Base-by-base conservation (phyloP, 108 stramenopile species). In the Asterionellopsis glacialis region DNA sequence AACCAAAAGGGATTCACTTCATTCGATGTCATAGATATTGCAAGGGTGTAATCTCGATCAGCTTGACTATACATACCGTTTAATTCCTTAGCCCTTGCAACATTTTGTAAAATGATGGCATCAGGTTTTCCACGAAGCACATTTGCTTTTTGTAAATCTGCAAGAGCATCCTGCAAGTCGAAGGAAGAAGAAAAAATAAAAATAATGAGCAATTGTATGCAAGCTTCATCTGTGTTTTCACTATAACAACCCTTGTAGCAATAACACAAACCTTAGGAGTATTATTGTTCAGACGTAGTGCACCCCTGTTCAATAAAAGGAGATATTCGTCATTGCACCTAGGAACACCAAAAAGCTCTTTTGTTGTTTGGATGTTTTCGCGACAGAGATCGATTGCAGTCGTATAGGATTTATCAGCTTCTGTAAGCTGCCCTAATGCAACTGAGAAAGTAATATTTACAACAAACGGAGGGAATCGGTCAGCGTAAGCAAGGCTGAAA, bases 1-100 rank as follows among this genome's bases (percentile, higher is more conserved):
- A 91, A 51, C 90, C 90, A 91, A 55, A 85, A 91, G 1, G 90
- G 90, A 59, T 63, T 84, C 22, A 91, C 90, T 61, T 86, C 87
- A 70, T 88, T 91, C 41, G 85, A 76, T 11, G 90, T 88, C 90
- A 91, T 91, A 22, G 79, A 79, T 51, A 91, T 91, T 39, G 90
- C 84, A 41, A 81, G 55, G 1, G 59, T 67, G 62, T 91, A 91
- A 23, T 83, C 81, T 28, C 57, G 62, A 53, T 88, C 87, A 0
- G 87, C 81, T 28, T 53, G 51, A 11, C 55, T 44, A 61, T 84
- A 91, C 12, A 69, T 68, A 15, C 80, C 78, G 67, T 88, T 91
- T 19, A 91, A 13, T 65, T 91, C 90, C 61, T 78, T 77, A 12
- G 90, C 90, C 21, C 90, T 67, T 13, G 90, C 90, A 59, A 85